Conservation (phyloP, 2,329 filamentous ascomycete species). For the Nakataea oryzae region DNA sequence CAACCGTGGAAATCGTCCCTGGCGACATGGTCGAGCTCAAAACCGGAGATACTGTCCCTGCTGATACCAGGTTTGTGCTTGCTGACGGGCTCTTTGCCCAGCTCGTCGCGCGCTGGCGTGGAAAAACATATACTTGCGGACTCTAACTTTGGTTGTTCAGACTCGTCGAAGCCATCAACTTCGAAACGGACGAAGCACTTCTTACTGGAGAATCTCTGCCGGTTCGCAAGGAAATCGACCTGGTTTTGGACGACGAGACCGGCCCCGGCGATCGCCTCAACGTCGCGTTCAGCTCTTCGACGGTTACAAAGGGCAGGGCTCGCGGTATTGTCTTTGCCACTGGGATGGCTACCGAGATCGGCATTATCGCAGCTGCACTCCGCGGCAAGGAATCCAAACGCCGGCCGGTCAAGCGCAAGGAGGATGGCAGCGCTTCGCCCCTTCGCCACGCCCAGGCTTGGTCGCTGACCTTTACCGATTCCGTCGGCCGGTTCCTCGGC, state of each 20-base stretch:
- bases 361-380: conserved; percentile 51
- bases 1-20: conserved; percentile 41
- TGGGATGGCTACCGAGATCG: conserved; percentile 51
- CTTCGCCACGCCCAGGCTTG: conserved; percentile 30
- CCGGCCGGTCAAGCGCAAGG: conserved; percentile 33
- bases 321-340: conserved; percentile 49
- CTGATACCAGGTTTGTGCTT: conserved; percentile 21
- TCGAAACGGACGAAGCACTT: conserved; percentile 50
- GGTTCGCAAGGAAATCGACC: conserved; percentile 39
- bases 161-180: conserved; percentile 40
- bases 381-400: conserved; percentile 37
- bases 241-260: conserved; percentile 37
- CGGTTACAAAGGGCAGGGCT: conserved; percentile 51
- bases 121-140: background rate
- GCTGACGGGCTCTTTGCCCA: background rate
- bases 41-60: conserved; percentile 30
- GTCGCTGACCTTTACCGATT: conserved; percentile 36
- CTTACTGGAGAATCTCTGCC: conserved; percentile 54
- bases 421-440: conserved; percentile 35
- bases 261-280: conserved; percentile 52
- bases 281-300: conserved; percentile 50
- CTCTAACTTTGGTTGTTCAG: conserved; percentile 8
- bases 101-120: background rate
- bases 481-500: conserved; percentile 50
- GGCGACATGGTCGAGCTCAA: conserved; percentile 48